phyloP scores from a whole-genome alignment of 352 stramenopile species.

The Phytophthora foliorum region DNA sequence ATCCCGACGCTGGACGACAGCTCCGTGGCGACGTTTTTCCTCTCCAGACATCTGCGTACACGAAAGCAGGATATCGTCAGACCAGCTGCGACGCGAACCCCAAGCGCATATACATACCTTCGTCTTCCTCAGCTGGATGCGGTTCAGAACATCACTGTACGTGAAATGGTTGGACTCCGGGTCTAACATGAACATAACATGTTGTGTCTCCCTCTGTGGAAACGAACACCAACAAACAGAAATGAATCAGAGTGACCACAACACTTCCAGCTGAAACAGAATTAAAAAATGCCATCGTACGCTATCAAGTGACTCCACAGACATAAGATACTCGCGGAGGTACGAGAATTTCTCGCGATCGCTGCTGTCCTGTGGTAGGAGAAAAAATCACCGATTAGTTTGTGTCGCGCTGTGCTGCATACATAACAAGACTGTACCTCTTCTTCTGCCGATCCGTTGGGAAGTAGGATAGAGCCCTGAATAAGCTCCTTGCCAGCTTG shows the following conservation, averaged over 20 bases:
- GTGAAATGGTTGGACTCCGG: slow-evolving; percentile 80
- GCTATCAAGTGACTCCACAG: slow-evolving; percentile 71
- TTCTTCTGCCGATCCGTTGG: slow-evolving; percentile 61
- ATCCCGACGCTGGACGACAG: slow-evolving; percentile 77
- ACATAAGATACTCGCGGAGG: slow-evolving; percentile 85
- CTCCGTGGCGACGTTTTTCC: slow-evolving; percentile 81
- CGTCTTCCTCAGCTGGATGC: slow-evolving; percentile 86
- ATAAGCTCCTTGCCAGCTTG: slow-evolving; percentile 65
- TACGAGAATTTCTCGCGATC: slow-evolving; percentile 87
- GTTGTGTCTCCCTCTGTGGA: slow-evolving; percentile 63
- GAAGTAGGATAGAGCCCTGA: slow-evolving; percentile 82
- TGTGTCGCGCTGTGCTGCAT: not conserved
- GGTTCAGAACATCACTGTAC: slow-evolving; percentile 80
- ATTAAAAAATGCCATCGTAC: slow-evolving; percentile 46
- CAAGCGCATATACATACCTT: slow-evolving; percentile 52
- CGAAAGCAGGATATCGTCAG: slow-evolving; percentile 11
- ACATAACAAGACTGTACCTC: slow-evolving; percentile 40
- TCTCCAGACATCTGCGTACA: slow-evolving; percentile 64
- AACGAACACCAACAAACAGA: slow-evolving; percentile 11
- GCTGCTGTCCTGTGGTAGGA: slow-evolving; percentile 51
- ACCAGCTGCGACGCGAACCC: not conserved
- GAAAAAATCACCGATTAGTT: slow-evolving; percentile 11
- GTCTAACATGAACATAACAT: slow-evolving; percentile 85
- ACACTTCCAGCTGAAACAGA: not conserved
- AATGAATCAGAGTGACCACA: slow-evolving; percentile 11